Conservation (phyloP, 2,329 filamentous ascomycete species). For the Fusarium zealandicum region DNA sequence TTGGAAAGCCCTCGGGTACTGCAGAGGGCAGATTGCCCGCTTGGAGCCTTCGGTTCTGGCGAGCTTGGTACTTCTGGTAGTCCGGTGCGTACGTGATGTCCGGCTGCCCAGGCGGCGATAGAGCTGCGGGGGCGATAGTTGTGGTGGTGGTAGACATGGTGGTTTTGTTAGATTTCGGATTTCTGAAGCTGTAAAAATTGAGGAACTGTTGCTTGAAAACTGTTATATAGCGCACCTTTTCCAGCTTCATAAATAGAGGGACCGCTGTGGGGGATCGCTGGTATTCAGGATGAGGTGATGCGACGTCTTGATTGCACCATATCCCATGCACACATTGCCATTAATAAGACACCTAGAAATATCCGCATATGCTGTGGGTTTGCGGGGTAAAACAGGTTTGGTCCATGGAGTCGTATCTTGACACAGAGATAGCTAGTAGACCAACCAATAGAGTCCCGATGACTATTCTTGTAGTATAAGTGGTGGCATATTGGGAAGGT, state of each 20-base stretch:
- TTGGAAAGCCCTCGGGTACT: slow-evolving; percentile 14
- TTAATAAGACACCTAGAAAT: no score
- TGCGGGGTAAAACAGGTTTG: no score
- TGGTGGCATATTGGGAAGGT: no score
- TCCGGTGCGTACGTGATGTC: slow-evolving; percentile 26
- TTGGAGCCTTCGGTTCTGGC: background rate
- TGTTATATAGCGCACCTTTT: background rate
- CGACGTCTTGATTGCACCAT: slow-evolving; percentile 18
- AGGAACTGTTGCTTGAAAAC: background rate
- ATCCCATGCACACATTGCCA: no score
- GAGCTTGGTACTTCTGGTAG: slow-evolving; percentile 12
- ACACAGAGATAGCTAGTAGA: no score
- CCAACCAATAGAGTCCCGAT: no score
- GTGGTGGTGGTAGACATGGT: slow-evolving; percentile 17
- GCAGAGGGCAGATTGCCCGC: background rate
- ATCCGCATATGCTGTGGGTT: no score
- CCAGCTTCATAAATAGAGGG: background rate
- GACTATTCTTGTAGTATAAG: no score
- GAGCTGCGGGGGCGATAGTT: slow-evolving; percentile 2
- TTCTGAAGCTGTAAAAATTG: background rate
- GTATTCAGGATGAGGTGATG: slow-evolving; percentile 21
- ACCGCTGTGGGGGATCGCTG: background rate
- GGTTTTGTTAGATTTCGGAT: background rate
- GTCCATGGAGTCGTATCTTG: no score
- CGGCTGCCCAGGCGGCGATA: slow-evolving; percentile 21